phyloP scores from a whole-genome alignment of 2,329 filamentous ascomycete genomes.

The Fusarium begoniae region DNA sequence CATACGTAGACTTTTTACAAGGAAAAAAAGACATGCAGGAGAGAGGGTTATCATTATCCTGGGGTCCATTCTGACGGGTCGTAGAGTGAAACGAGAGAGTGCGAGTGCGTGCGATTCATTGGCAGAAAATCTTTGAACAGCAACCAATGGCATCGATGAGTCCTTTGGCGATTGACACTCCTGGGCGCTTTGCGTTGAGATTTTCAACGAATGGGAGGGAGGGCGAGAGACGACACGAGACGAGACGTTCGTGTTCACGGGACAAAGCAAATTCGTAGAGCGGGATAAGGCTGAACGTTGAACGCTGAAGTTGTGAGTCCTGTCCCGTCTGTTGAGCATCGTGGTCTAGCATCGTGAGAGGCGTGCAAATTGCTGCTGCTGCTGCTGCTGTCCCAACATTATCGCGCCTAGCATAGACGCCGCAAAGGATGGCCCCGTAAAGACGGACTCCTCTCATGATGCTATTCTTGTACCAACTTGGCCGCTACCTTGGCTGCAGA shows the following conservation, averaged over 20 bases:
- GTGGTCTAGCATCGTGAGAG: background rate
- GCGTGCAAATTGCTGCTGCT: background rate
- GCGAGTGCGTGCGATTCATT: slow-evolving; percentile 26
- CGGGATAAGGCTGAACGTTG: slow-evolving; percentile 9
- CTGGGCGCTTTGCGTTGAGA: slow-evolving; percentile 34
- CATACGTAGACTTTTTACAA: slow-evolving; percentile 3
- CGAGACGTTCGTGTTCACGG: background rate
- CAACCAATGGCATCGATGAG: slow-evolving; percentile 33
- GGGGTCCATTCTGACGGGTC: slow-evolving; percentile 26
- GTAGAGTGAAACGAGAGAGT: slow-evolving; percentile 37
- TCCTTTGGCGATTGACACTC: slow-evolving; percentile 21
- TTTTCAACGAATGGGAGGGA: slow-evolving; percentile 36
- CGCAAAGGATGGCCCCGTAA: background rate
- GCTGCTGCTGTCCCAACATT: background rate
- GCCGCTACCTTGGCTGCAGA: slow-evolving; percentile 15
- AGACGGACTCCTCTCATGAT: slow-evolving; percentile 16
- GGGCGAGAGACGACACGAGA: background rate
- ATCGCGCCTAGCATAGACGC: slow-evolving; percentile 35
- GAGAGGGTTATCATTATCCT: slow-evolving; percentile 23
- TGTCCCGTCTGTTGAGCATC: background rate
- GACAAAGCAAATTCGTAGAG: slow-evolving; percentile 25
- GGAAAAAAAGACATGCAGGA: slow-evolving; percentile 36
- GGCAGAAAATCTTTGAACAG: slow-evolving; percentile 34
- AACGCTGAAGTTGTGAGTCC: background rate
- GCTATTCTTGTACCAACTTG: slow-evolving; percentile 34